Percentiles rank a stretch among this genome's conserved stretches.
phyloP scores from a whole-genome alignment of 768 basidiomycete species.

The Boletus reticuloceps region DNA sequence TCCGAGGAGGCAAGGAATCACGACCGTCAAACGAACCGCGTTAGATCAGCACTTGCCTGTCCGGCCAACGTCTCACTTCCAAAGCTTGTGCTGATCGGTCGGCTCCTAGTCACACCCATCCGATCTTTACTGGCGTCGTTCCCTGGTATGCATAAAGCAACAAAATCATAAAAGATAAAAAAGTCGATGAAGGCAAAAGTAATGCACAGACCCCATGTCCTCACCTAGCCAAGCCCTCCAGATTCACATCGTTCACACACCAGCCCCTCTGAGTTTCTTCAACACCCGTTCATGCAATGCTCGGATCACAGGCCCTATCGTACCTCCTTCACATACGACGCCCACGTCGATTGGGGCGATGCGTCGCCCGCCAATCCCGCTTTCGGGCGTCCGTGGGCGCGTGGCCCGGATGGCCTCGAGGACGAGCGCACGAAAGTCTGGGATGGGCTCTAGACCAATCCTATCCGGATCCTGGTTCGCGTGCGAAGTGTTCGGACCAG shows the following conservation, averaged over 20 bases:
- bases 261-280: constrained; percentile 22
- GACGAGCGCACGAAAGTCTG: constrained; percentile 52
- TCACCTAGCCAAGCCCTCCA: neutral
- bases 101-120: too few relatives aligned
- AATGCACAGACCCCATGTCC: too few relatives aligned
- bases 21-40: too few relatives aligned
- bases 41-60: too few relatives aligned
- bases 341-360: constrained; percentile 62
- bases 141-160: neutral
- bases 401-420: constrained; percentile 44
- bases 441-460: constrained; percentile 56
- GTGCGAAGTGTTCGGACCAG: neutral
- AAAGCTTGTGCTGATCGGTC: too few relatives aligned
- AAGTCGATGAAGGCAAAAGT: neutral
- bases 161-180: neutral
- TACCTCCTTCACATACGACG: constrained; percentile 52
- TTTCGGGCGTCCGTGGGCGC: constrained; percentile 7
- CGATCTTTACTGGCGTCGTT: neutral
- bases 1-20: too few relatives aligned
- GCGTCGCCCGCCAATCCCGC: constrained; percentile 27
- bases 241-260: constrained; percentile 4
- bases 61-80: too few relatives aligned
- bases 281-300: constrained; percentile 50
- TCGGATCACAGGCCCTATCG: constrained; percentile 46
- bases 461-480: neutral